These are phyloP conservation scores for Opeltia flavorubescens DNA, from an alignment of 495 filamentous ascomycete genomes.

Conservation along the genomic window DNA sequence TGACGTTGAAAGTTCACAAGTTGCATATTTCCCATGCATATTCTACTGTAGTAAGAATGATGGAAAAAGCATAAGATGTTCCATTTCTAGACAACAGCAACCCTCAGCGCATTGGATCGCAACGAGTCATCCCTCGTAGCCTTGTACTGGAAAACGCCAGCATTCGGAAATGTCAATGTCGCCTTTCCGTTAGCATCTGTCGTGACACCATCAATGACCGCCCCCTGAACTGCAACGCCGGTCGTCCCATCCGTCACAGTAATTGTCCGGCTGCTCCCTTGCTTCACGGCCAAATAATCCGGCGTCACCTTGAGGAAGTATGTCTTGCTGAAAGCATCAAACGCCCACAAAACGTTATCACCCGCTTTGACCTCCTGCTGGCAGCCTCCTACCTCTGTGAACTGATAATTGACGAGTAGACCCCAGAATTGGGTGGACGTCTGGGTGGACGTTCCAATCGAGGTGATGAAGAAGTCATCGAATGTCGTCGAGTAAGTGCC, in stretches of 20 bases:
- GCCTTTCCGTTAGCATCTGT: conserved; percentile 5
- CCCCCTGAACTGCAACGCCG: neutral
- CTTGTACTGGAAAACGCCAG: conserved; percentile 3
- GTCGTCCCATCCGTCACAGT: conserved; percentile 3
- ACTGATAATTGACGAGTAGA: conserved; percentile 3
- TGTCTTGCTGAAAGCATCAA: neutral
- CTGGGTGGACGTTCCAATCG: neutral
- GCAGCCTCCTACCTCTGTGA: conserved; percentile 1
- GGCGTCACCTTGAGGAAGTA: conserved; percentile 5
- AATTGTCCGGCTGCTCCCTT: neutral
- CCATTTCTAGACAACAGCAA: too few species aligned
- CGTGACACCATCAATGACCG: conserved; percentile 3
- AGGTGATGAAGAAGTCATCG: conserved; percentile 6
- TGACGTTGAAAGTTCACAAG: too few species aligned
- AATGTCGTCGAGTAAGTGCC: neutral
- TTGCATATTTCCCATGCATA: too few species aligned
- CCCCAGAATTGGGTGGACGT: neutral
- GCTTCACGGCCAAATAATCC: conserved; percentile 1
- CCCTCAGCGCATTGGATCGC: neutral
- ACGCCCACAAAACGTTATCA: conserved; percentile 9
- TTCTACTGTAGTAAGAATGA: too few species aligned
- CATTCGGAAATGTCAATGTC: neutral
- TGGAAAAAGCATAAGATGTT: too few species aligned
- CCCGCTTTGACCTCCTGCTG: conserved; percentile 1
- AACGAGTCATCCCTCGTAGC: neutral